Conservation (phyloP, 768 basidiomycete genomes). For the Tubosaeta sp. region DNA sequence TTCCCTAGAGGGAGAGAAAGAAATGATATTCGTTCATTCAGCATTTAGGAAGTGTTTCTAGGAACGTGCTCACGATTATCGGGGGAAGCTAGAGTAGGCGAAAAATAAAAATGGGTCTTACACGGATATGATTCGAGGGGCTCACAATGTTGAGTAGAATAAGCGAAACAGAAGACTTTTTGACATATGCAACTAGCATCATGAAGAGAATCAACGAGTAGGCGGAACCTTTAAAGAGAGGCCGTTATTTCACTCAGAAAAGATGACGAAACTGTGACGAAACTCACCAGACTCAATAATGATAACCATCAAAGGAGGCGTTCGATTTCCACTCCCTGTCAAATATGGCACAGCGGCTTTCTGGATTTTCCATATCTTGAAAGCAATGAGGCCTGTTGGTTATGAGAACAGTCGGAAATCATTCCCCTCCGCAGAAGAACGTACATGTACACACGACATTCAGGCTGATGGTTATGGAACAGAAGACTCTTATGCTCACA, state of each 20-base stretch:
- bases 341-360: neutral
- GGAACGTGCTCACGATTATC: constrained; percentile 4
- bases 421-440: neutral
- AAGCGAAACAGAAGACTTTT: neutral
- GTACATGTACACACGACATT: neutral
- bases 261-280: neutral
- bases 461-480: neutral
- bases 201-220: constrained; percentile 6
- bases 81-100: constrained; percentile 7
- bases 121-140: neutral
- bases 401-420: neutral
- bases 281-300: neutral
- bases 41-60: neutral
- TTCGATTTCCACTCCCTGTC: neutral
- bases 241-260: no score
- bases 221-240: neutral
- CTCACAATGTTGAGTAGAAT: constrained; percentile 16
- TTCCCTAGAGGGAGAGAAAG: constrained; percentile 2
- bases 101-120: neutral
- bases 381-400: neutral
- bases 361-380: neutral
- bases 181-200: constrained; percentile 10
- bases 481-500: neutral
- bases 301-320: neutral
- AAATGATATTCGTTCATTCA: neutral